Conservation (phyloP, 2,329 filamentous ascomycete genomes). For the Penicillium polonicum region DNA sequence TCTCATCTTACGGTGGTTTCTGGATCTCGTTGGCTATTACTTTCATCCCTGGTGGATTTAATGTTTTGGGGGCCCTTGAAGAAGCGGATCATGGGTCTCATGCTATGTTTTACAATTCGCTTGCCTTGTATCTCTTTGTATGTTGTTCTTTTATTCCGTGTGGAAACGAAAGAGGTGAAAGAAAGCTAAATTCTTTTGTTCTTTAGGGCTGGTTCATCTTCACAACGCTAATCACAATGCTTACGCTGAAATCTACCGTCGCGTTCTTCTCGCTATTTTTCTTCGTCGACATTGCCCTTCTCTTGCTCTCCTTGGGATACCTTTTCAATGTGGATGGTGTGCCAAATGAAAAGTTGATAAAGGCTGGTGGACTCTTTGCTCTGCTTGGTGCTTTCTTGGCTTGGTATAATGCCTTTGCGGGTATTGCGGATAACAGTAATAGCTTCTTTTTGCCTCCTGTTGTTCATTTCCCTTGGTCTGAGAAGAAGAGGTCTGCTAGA, state of each 20-base stretch:
- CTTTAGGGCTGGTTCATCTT: slow-evolving; percentile 73
- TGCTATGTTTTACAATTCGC: slow-evolving; percentile 53
- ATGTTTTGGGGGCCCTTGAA: slow-evolving; percentile 16
- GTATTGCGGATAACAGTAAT: slow-evolving; percentile 55
- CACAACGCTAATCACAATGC: slow-evolving; percentile 67
- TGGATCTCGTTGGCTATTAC: slow-evolving; percentile 72
- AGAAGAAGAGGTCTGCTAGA: slow-evolving; percentile 13
- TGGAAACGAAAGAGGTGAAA: background rate
- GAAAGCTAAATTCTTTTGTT: background rate
- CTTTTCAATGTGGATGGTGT: slow-evolving; percentile 42
- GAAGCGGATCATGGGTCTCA: slow-evolving; percentile 34
- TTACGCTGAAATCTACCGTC: slow-evolving; percentile 70
- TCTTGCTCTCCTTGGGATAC: slow-evolving; percentile 65
- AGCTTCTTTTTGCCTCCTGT: slow-evolving; percentile 27
- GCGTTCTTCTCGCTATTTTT: slow-evolving; percentile 75
- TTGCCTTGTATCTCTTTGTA: slow-evolving; percentile 64
- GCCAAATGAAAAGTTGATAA: slow-evolving; percentile 22
- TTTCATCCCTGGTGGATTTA: slow-evolving; percentile 62
- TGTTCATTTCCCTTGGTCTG: slow-evolving; percentile 28
- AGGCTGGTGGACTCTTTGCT: slow-evolving; percentile 54
- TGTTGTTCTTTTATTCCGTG: background rate
- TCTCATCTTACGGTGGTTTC: slow-evolving; percentile 76
- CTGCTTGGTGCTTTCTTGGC: slow-evolving; percentile 54
- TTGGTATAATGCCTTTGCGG: slow-evolving; percentile 57
- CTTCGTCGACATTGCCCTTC: slow-evolving; percentile 68